These are phyloP conservation scores for Pestalotiopsis sp. DNA, from an alignment of 2,329 filamentous ascomycete genomes.

Conservation along the genomic window DNA sequence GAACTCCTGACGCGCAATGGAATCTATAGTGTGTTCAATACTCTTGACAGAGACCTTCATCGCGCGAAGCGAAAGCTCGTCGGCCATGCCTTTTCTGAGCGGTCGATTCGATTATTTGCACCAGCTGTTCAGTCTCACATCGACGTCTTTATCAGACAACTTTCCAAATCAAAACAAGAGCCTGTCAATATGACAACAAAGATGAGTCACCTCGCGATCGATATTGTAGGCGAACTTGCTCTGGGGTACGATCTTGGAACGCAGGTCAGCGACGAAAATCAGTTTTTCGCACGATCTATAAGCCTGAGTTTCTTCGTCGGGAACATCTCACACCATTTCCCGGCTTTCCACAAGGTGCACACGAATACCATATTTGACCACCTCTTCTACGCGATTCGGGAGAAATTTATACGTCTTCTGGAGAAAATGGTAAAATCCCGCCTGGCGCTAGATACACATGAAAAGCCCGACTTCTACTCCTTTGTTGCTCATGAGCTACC, in stretches of 20 bases:
- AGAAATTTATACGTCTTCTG: neutral
- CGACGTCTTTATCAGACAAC: conserved; percentile 5
- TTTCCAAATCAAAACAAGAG: conserved; percentile 10
- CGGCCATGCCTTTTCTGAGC: conserved; percentile 3
- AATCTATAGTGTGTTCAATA: conserved; percentile 12
- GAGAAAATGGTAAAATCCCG: conserved; percentile 10
- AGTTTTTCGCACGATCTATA: neutral
- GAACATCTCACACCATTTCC: neutral
- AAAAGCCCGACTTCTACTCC: conserved; percentile 20
- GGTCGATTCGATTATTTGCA: conserved; percentile 8
- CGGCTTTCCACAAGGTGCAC: neutral
- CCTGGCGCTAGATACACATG: conserved; percentile 14
- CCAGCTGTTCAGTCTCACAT: conserved; percentile 2
- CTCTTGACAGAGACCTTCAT: conserved; percentile 7
- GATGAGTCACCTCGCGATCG: conserved; percentile 16
- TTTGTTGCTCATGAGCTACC: conserved; percentile 11
- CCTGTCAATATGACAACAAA: conserved; percentile 18
- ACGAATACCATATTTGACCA: neutral
- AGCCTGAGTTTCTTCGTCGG: neutral
- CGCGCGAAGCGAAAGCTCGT: conserved; percentile 2
- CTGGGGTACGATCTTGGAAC: conserved; percentile 19
- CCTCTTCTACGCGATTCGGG: neutral
- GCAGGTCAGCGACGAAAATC: neutral
- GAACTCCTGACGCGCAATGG: conserved; percentile 14
- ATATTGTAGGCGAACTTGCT: conserved; percentile 20